phyloP scores from a whole-genome alignment of 2,329 filamentous ascomycete species.

The Apiospora kogelbergensis region DNA sequence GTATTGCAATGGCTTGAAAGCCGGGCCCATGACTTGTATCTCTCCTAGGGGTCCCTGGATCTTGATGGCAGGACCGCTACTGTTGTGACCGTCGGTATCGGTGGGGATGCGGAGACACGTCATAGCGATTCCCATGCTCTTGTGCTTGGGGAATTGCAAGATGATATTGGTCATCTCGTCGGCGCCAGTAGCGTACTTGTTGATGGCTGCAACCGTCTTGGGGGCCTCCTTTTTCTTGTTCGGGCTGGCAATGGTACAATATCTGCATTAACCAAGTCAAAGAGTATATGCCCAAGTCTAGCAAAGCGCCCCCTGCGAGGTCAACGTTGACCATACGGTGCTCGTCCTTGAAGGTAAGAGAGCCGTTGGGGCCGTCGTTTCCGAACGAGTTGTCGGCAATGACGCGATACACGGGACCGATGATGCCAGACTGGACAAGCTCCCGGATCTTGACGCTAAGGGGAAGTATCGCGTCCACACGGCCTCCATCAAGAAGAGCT shows the following conservation, averaged over 20 bases:
- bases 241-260: conserved; percentile 76
- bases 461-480: conserved; percentile 89
- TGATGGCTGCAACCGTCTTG: conserved; percentile 66
- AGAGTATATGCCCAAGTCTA: conserved; percentile 87
- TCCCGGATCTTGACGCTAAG: conserved; percentile 75
- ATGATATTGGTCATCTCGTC: conserved; percentile 81
- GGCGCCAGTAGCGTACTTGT: conserved; percentile 71
- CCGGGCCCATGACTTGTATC: conserved; percentile 74
- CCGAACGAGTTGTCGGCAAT: conserved; percentile 62
- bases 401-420: conserved; percentile 62
- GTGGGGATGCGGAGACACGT: conserved; percentile 63
- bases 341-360: conserved; percentile 56
- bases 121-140: conserved; percentile 71
- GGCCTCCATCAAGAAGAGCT: conserved; percentile 78
- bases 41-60: conserved; percentile 81
- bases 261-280: conserved; percentile 91
- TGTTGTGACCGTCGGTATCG: conserved; percentile 60
- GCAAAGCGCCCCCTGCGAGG: conserved; percentile 77
- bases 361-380: conserved; percentile 54
- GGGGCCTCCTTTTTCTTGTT: conserved; percentile 69
- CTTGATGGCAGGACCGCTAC: conserved; percentile 66
- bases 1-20: conserved; percentile 68
- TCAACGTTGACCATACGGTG: conserved; percentile 82
- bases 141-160: conserved; percentile 68
- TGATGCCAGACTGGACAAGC: conserved; percentile 53